Evolutionary conservation across 169 alveolate species (phyloP), one percentile per base, ranked within the genome.

Genomic region (Cryptosporidium sp.): DNA sequence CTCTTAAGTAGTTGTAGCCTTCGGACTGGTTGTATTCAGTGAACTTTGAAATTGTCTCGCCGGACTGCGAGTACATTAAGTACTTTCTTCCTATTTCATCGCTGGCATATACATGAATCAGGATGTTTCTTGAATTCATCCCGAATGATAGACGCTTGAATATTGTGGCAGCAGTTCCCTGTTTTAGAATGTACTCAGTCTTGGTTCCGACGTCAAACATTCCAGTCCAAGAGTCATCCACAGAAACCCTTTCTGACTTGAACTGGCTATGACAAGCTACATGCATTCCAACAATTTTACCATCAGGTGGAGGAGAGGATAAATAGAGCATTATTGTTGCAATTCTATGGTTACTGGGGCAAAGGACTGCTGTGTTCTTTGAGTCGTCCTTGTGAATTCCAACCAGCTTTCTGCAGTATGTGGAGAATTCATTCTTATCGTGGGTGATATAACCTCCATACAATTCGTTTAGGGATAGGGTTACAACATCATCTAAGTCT

Each of bases 141-240:
- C 89, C 89, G 23, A 80, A 80, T 8, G 59, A 45, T 6, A 80
- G 67, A 62, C 75, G 55, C 33, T 52, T 80, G 35, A 80, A 80
- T 26, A 37, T 67, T 1, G 89, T 80, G n/a, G 75, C 58, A 1
- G 21, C 35, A 23, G 18, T 43, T 41, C 75, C 73, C 31, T 59
- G 75, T 62, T 61, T n/a, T 37, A 45, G 55, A 16, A 41, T 33
- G 5, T 80, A 50, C 12, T 59, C 39, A 1, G 89, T 62, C 18
- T 33, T 62, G 14, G 89, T 62, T 10, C 89, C 89, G 3, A 80
- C 26, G 18, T 62, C 45, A 43, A 80, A 80, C 75, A 80, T 80
- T 2, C 75, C 73, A 0, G 89, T 80, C 89, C 89, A 80, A 8
- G 61, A 41, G 18, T 80, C 89, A n/a, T 80, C 89, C 16, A 65